These are phyloP conservation scores for Ramalina peruviana DNA, from an alignment of 495 filamentous ascomycete genomes.

Conservation along the genomic window DNA sequence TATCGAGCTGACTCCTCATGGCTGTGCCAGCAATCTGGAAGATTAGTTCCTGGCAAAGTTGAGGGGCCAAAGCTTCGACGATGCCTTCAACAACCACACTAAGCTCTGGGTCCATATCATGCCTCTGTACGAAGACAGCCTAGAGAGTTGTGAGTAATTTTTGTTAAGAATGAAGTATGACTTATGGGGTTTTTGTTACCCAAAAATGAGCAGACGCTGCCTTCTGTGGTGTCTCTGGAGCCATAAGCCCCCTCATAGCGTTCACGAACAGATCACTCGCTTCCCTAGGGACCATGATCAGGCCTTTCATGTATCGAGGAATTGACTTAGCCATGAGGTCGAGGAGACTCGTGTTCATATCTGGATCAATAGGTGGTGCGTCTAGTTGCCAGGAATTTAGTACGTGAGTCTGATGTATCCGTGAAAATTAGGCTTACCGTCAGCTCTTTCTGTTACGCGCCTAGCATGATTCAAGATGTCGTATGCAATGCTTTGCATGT, in stretches of 20 bases:
- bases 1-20: slow-evolving; percentile 63
- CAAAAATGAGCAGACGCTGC: slow-evolving; percentile 68
- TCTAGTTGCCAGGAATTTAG: slow-evolving; percentile 17
- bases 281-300: slow-evolving; percentile 36
- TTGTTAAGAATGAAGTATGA: slow-evolving; percentile 1
- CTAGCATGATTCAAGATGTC: slow-evolving; percentile 51
- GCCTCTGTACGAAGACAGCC: slow-evolving; percentile 11
- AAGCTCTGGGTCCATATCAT: slow-evolving; percentile 24
- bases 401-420: slow-evolving; percentile 6
- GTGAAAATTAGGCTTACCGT: slow-evolving; percentile 29
- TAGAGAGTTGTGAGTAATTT: slow-evolving; percentile 5
- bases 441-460: slow-evolving; percentile 46
- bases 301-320: slow-evolving; percentile 43
- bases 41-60: slow-evolving; percentile 44
- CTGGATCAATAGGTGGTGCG: slow-evolving; percentile 53
- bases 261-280: slow-evolving; percentile 66
- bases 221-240: slow-evolving; percentile 68
- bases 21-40: slow-evolving; percentile 62
- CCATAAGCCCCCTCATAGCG: slow-evolving; percentile 54
- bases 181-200: slow-evolving; percentile 30
- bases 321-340: slow-evolving; percentile 56
- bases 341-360: slow-evolving; percentile 64
- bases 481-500: slow-evolving; percentile 32
- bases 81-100: slow-evolving; percentile 35
- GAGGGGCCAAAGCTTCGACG: slow-evolving; percentile 44